Base-by-base conservation (phyloP, 805 yeast genomes). In the Starmerella powellii region DNA sequence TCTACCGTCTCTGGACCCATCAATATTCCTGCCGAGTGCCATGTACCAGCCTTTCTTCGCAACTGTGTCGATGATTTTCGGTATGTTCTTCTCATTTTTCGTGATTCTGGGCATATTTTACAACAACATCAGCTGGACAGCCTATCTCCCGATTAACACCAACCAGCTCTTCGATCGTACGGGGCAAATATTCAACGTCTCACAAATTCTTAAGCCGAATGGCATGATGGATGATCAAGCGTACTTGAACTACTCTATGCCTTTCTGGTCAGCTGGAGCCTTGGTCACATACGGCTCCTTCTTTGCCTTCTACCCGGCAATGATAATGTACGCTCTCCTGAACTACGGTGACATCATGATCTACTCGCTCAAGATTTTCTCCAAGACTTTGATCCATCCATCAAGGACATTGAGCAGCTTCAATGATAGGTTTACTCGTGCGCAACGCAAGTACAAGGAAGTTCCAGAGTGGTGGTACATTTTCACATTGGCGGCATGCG, bases 401-500 rank as follows among this genome's bases (percentile, higher is more conserved):
- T 50, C 52, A 27, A 51, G 66, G 11, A 38, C 65, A 26, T 51
- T 60, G 15, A 56, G 39, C 34, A 52, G 49, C 12, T 62, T 52
- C 50, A 53, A 68, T 17, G 82, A 77, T 51, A 73, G 79, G 2
- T 78, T 73, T 51, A 68, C 77, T 44, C 63, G 63, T 36, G 74
- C 76, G 70, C 76, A 76, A 78, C 49, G 69, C 10, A 48, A 50
- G 27, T 71, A 72, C 50, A 68, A 68, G 30, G 85, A 79, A 49
- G 83, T 77, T 17, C 91, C 93, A 1, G 80, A 76, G 49, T 75
- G 78, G 77, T 78, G 85, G 83, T 43, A 43, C 36, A 18, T 43
- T 16, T 16, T 39, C 50, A 46, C 63, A 13, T 55, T 76, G 26
- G 42, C 67, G 17, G 47, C 62, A 2, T 68, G 77, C 28, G 56